Conservation (phyloP, 305 asterid genomes). For the Andrographis paniculata region DNA sequence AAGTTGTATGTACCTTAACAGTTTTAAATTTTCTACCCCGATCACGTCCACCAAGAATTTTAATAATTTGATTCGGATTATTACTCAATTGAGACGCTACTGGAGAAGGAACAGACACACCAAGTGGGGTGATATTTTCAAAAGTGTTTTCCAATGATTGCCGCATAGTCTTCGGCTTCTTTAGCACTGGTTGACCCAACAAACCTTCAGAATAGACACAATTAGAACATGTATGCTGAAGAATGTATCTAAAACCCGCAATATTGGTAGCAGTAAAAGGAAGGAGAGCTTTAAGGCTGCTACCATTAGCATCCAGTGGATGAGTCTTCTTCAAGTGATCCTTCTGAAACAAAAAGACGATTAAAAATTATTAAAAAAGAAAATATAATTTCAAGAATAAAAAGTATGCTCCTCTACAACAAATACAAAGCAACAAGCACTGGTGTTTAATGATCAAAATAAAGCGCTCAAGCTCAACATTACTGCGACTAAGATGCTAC, state of each 20-base stretch:
- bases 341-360: conserved; percentile 49
- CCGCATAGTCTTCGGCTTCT: conserved; percentile 57
- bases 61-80: conserved; percentile 58
- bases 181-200: conserved; percentile 39
- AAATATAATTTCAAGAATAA: conserved; percentile 6
- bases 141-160: conserved; percentile 48
- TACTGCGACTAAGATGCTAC: background rate
- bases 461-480: background rate
- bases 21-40: conserved; percentile 56
- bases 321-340: conserved; percentile 53
- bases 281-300: conserved; percentile 44
- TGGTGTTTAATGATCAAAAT: background rate
- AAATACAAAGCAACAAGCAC: background rate
- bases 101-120: conserved; percentile 63
- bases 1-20: conserved; percentile 38
- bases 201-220: conserved; percentile 37
- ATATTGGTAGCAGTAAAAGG: conserved; percentile 11
- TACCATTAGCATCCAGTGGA: conserved; percentile 73
- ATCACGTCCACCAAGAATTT: conserved; percentile 59
- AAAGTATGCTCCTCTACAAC: background rate
- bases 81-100: conserved; percentile 79
- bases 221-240: conserved; percentile 16
- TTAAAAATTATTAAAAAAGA: conserved; percentile 8
- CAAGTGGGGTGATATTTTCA: conserved; percentile 34
- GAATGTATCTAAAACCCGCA: conserved; percentile 14